Evolutionary conservation across 192 early-diverging fungal species (phyloP).

Genomic region (Mortierella hygrophila): DNA sequence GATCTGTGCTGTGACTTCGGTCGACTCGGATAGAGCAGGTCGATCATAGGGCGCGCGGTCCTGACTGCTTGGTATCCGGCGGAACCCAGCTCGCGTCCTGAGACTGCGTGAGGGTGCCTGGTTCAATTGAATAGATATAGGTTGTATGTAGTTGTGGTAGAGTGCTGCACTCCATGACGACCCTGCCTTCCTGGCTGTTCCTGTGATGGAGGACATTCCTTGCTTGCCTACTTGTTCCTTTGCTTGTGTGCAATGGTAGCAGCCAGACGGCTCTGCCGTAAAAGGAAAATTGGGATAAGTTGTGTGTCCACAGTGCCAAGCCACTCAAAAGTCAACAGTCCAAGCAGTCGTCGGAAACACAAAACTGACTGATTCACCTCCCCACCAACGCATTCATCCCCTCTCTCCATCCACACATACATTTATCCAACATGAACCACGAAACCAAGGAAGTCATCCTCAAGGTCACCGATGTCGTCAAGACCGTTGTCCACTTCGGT

Average conservation of each 20-base stretch:
- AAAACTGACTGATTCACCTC: conserved; percentile 7
- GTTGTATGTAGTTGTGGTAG: neutral
- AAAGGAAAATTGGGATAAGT: neutral
- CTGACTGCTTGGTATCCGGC: conserved; percentile 5
- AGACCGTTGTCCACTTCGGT: conserved; percentile 70
- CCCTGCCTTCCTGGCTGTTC: neutral
- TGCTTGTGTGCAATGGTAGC: neutral
- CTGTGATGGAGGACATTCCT: conserved; percentile 30
- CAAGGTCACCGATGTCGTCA: conserved; percentile 66
- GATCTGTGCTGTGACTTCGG: neutral
- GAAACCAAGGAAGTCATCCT: conserved; percentile 66
- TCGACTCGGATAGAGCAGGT: neutral
- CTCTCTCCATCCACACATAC: neutral
- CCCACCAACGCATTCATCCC: neutral
- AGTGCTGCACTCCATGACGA: neutral
- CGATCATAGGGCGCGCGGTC: conserved; percentile 3
- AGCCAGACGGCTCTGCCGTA: neutral
- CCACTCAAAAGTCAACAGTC: conserved; percentile 31
- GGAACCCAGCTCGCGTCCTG: conserved; percentile 26
- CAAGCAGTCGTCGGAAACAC: conserved; percentile 7
- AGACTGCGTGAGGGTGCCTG: conserved; percentile 15
- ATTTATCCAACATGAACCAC: conserved; percentile 57
- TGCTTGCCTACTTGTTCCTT: neutral
- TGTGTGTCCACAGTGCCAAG: conserved; percentile 8
- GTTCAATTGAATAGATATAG: neutral